Evolutionary conservation across 2,329 filamentous ascomycete genomes (phyloP), one percentile per base, ranked within the genome.

Genomic region (Triangularia setosa): DNA sequence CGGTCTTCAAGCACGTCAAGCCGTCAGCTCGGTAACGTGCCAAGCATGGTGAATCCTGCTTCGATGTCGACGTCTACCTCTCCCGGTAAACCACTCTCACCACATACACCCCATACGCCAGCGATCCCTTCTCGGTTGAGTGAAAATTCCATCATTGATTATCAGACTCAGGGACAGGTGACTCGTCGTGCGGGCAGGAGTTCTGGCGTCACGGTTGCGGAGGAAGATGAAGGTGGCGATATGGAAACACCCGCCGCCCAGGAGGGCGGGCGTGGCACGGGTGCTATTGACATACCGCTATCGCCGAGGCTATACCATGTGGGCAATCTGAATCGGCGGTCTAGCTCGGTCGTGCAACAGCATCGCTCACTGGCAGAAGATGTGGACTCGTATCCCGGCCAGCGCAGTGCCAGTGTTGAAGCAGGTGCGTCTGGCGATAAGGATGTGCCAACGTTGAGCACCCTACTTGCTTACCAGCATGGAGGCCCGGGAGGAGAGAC

Each of bases 51-150:
- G 14, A 90, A 91, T 61, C 83, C 93, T 0, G 90, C 89, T 4
- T 92, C 91, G 0, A 82, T 92, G 68, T 97, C 93, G 3, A 89
- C 89, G 11, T 94, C 92, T 0, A 94, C 93, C 0, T 97, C 93
- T 9, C 93, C 93, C 1, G 92, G 90, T 63, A 97, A 97, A 72
- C 92, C 93, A 0, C 85, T 96, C 18, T 97, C 92, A 2, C 93
- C 91, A 9, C 92, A 94, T 73, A 97, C 92, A 0, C 92, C 93
- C 1, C 93, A 98, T 73, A 96, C 93, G 0, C 95, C 95, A 3
- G 93, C 93, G 11, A 92, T 98, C 27, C 94, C 94, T 21, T 97
- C 93, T 7, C 86, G 95, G n/a, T 80, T 99, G 23, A 96, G 92
- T 73, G 92, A 95, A 67, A 93, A 96, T 73, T 95, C 91, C 60